A percentile compares a stretch with the other conserved stretches of the same genome.
These are phyloP conservation scores for Starmerella kuoi DNA, from an alignment of 805 yeast genomes.

Conservation along the genomic window DNA sequence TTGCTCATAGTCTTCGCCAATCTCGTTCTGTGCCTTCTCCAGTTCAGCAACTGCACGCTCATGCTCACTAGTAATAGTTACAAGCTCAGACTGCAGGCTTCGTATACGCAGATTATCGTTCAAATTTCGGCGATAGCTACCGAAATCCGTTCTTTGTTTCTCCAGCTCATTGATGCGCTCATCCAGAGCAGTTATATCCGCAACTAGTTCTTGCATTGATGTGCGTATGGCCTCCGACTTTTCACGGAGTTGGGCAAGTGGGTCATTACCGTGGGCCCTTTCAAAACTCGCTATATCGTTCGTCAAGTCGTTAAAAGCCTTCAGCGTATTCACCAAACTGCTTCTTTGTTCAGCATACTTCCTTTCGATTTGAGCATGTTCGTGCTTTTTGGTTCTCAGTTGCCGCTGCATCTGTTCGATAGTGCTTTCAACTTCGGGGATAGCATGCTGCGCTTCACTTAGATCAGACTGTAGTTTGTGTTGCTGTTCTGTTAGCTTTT, in stretches of 20 bases:
- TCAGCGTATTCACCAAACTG: not conserved
- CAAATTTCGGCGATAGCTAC: conserved; percentile 49
- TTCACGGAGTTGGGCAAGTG: conserved; percentile 2
- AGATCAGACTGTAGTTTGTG: not conserved
- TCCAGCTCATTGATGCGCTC: conserved; percentile 3
- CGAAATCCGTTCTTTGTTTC: conserved; percentile 32
- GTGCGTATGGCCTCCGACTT: not conserved
- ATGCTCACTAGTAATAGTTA: not conserved
- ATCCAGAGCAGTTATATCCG: not conserved
- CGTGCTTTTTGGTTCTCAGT: conserved; percentile 2
- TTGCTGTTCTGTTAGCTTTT: not conserved
- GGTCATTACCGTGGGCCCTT: conserved; percentile 6
- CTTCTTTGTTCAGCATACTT: conserved; percentile 6
- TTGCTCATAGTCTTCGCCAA: conserved; percentile 46
- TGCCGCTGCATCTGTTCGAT: not conserved
- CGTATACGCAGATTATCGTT: conserved; percentile 45
- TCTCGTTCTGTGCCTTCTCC: conserved; percentile 32
- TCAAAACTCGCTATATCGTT: conserved; percentile 12
- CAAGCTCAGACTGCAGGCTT: not conserved
- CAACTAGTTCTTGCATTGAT: not conserved
- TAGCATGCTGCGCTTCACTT: not conserved
- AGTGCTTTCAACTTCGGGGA: conserved; percentile 2
- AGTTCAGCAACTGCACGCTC: conserved; percentile 24
- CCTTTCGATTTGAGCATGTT: conserved; percentile 9
- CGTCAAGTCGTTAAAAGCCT: conserved; percentile 8